Conservation (phyloP, 2,329 filamentous ascomycete species). For the Cercospora nicotianae region DNA sequence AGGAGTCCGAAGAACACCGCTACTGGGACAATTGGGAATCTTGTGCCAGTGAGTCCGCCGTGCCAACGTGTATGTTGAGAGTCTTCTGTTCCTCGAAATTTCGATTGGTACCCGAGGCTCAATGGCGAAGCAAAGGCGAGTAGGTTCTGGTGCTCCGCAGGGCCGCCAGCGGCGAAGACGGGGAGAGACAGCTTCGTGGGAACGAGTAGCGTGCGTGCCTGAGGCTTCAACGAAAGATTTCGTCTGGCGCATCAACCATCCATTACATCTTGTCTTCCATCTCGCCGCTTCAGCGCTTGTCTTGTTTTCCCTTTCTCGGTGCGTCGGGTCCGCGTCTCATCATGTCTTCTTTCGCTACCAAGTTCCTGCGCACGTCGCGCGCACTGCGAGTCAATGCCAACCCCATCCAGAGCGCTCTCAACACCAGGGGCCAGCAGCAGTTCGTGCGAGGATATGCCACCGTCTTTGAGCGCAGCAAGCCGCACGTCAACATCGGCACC, state of each 20-base stretch:
- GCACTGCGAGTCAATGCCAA: slow-evolving; percentile 67
- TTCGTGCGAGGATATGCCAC: slow-evolving; percentile 60
- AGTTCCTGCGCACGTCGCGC: slow-evolving; percentile 80
- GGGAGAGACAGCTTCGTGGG: slow-evolving; percentile 5
- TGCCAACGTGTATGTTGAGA: not conserved
- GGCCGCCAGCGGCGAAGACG: slow-evolving; percentile 1
- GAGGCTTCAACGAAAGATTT: slow-evolving; percentile 3
- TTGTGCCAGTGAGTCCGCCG: not conserved
- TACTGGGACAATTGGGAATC: not conserved
- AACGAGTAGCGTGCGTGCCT: not conserved
- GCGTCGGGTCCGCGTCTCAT: slow-evolving; percentile 8
- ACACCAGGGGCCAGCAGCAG: slow-evolving; percentile 61
- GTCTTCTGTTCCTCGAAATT: not conserved
- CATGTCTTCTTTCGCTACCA: slow-evolving; percentile 76
- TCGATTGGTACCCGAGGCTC: not conserved
- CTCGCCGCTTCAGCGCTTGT: not conserved
- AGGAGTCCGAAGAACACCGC: not conserved
- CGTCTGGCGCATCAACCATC: not conserved
- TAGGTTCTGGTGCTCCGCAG: not conserved
- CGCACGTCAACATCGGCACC: slow-evolving; percentile 98
- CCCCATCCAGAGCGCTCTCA: slow-evolving; percentile 71
- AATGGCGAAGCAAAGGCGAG: not conserved
- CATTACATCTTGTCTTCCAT: slow-evolving; percentile 9
- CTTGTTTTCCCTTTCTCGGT: slow-evolving; percentile 18
- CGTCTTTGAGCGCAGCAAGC: slow-evolving; percentile 84